Conservation (phyloP, 2,329 filamentous ascomycete species). For the Dactylellina parvicollis region DNA sequence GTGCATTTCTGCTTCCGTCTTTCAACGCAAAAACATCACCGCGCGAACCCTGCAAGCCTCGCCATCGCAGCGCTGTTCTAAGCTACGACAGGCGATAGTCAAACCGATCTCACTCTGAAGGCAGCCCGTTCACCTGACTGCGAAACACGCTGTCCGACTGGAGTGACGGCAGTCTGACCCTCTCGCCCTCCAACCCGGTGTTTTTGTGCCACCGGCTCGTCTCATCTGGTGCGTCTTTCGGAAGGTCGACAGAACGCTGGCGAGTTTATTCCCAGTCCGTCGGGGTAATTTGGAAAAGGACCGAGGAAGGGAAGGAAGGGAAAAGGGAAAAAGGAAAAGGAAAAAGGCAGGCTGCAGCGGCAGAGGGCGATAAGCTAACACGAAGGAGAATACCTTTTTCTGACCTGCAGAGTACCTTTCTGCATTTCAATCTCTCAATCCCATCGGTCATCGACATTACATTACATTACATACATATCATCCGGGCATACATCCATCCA, state of each 20-base stretch:
- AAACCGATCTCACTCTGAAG: conserved; percentile 23
- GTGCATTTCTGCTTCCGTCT: conserved; percentile 31
- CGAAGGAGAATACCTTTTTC: no score
- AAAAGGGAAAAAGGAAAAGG: conserved; percentile 16
- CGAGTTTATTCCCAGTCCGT: conserved; percentile 19
- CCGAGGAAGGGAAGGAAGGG: conserved; percentile 24
- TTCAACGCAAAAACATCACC: conserved; percentile 40
- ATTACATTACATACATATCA: conserved; percentile 1
- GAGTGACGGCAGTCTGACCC: conserved; percentile 15
- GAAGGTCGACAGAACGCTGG: conserved; percentile 24
- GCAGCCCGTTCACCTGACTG: conserved; percentile 41
- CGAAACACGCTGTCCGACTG: conserved; percentile 34
- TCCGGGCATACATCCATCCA: conserved; percentile 2
- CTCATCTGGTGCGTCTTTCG: conserved; percentile 38
- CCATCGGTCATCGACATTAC: neutral
- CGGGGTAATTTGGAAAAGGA: conserved; percentile 42
- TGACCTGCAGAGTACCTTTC: no score
- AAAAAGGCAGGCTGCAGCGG: conserved; percentile 37
- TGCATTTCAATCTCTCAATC: neutral
- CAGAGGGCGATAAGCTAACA: conserved; percentile 29
- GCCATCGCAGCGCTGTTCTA: neutral
- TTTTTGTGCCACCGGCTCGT: conserved; percentile 43
- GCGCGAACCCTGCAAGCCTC: conserved; percentile 31
- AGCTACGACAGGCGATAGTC: neutral
- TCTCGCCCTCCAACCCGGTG: neutral